Evolutionary conservation across 805 yeast genomes (phyloP), one percentile per base, ranked within the genome.

Genomic region (Starmerella vitae): DNA sequence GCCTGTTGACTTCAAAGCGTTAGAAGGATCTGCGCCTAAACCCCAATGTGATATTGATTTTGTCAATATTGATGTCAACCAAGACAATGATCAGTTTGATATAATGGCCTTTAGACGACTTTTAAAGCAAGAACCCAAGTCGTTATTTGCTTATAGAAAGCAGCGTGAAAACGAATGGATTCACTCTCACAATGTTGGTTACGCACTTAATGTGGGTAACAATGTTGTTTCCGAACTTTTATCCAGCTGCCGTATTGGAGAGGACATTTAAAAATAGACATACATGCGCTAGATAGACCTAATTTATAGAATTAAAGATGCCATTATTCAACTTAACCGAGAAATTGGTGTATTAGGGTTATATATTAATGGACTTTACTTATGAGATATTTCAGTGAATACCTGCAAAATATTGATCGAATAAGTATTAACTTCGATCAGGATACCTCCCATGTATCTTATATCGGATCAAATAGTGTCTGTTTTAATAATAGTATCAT

Each of bases 371-470:
- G n/a, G n/a, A n/a, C n/a, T n/a, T n/a, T n/a, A n/a, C n/a, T 5
- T 13, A 43, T 47, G 49, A 33, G 30, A 20, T 54, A 46, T 29
- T 38, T 47, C 36, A 53, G 56, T 1, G 60, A 56, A 37, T 43
- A 46, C 30, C 42, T 56, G 49, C 24, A 49, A 45, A 29, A 38
- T 30, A 20, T 44, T 50, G 7, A 38, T 45, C 12, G 43, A 49
- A n/a, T 31, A 44, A n/a, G 42, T 44, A 5, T 45, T 48, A 5
- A 43, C 39, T 29, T 45, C 20, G 44, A 15, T 42, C 47, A 14
- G 29, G 27, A 9, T 9, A 13, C 9, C 13, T 24, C 9, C 27
- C 27, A 9, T 9, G 27, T 24, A 24, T 24, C n/a, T n/a, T n/a
- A n/a, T n/a, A n/a, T n/a, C n/a, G n/a, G n/a, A n/a, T n/a, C n/a